phyloP scores from a whole-genome alignment of 148 eudicot genomes.

The Cornus suecica region DNA sequence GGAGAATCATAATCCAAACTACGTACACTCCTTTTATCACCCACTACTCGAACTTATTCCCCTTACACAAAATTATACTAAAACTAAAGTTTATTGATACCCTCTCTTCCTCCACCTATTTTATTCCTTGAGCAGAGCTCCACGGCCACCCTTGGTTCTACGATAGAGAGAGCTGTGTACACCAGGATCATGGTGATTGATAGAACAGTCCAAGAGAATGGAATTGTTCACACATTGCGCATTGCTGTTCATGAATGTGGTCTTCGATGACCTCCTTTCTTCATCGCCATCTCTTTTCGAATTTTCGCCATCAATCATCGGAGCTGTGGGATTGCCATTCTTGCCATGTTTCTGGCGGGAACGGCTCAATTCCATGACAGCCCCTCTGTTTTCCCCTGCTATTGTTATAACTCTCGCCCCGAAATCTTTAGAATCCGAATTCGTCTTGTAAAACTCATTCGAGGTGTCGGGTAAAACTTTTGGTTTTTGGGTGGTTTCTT shows the following conservation, averaged over 20 bases:
- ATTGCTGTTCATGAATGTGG: slow-evolving; percentile 49
- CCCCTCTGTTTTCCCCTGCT: slow-evolving; percentile 77
- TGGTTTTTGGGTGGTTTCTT: slow-evolving; percentile 38
- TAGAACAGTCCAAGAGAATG: slow-evolving; percentile 29
- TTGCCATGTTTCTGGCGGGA: slow-evolving; percentile 24
- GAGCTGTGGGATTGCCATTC: background rate
- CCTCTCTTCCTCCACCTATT: background rate
- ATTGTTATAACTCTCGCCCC: slow-evolving; percentile 45
- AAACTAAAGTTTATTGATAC: background rate
- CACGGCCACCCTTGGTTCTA: slow-evolving; percentile 23
- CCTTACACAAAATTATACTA: background rate
- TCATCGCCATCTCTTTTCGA: slow-evolving; percentile 20
- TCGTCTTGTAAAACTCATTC: slow-evolving; percentile 16
- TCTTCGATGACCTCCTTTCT: slow-evolving; percentile 25
- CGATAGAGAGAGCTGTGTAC: slow-evolving; percentile 27
- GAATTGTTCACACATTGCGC: slow-evolving; percentile 61
- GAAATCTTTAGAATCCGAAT: slow-evolving; percentile 30
- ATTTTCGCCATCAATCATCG: slow-evolving; percentile 4
- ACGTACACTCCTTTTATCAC: too few relatives aligned
- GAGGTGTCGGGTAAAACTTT: slow-evolving; percentile 11
- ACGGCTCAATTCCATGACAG: slow-evolving; percentile 59
- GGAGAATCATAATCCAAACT: slow-evolving; percentile 10
- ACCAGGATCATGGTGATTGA: slow-evolving; percentile 52
- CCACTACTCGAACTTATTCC: background rate
- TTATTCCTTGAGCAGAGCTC: slow-evolving; percentile 13